Base-by-base conservation (phyloP, 176 grass and related monocot species). In the Tillandsia fasciculata region DNA sequence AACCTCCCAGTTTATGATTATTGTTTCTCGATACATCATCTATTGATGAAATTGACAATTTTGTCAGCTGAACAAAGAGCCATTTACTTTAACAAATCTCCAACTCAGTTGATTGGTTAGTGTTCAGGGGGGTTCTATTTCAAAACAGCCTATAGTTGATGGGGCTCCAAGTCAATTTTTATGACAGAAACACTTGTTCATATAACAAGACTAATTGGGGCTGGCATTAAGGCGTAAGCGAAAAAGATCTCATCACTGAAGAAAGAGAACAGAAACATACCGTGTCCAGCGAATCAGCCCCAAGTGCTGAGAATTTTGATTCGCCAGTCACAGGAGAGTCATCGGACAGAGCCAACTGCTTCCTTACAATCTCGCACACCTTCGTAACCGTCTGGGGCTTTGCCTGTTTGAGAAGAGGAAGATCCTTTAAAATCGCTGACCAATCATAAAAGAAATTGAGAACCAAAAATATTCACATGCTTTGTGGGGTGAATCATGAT, bases 261-360 rank as follows among this genome's bases (percentile, higher is more conserved):
- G 12, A 64, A n/a, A 26, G 2, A n/a, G 13, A 12, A 2, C 13
- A 14, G 1, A 28, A 48, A 27, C 5, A 70, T 88, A 88, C 86
- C 81, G 86, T 88, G 47, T 88, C 86, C 2, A 84, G 81, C 24
- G 86, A 88, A 75, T 88, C 86, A 27, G 86, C 86, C 18, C 86
- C 86, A 51, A 88, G 86, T 63, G 77, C 78, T 48, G 81, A 63
- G 63, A 88, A 88, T 67, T 88, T 88, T 0, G 81, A 81, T 14
- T 56, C 23, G 65, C 86, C 86, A 13, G 5, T 63, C 63, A 88
- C 86, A 23, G 33, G 8, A n/a, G 74, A 56, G 53, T 5, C 50
- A 11, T 78, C 86, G 49, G 81, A 50, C 74, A 88, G 70, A 64
- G 86, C 86, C 70, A 88, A 79, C 67, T 88, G 86, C 86, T 84